Conservation (phyloP, 1,284 basidiomycete species). For the Leccinum cinnamomeum region DNA sequence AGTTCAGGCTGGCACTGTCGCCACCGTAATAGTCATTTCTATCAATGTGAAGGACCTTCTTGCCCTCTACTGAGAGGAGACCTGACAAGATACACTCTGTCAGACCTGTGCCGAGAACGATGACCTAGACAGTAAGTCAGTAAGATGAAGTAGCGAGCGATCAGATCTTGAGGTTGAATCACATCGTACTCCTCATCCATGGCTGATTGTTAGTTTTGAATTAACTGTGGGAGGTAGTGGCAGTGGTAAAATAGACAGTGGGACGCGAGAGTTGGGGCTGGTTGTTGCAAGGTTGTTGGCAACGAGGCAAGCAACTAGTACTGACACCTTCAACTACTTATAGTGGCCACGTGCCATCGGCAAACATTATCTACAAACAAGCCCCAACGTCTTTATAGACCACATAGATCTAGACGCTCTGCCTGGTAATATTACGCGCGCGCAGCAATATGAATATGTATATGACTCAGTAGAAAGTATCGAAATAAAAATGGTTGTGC, state of each 20-base stretch:
- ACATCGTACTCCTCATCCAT: slow-evolving; percentile 94
- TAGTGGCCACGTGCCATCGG: slow-evolving; percentile 27
- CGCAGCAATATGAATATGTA: slow-evolving; percentile 2
- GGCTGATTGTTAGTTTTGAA: slow-evolving; percentile 28
- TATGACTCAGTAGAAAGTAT: slow-evolving; percentile 4
- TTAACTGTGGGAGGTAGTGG: slow-evolving; percentile 9
- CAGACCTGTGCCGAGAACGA: slow-evolving; percentile 94
- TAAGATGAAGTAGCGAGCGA: slow-evolving; percentile 8
- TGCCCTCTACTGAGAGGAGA: slow-evolving; percentile 95
- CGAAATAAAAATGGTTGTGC: slow-evolving; percentile 4
- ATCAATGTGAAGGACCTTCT: slow-evolving; percentile 99
- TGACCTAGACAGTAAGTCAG: slow-evolving; percentile 57
- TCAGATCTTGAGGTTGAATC: slow-evolving; percentile 31
- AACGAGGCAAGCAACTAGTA: slow-evolving; percentile 2
- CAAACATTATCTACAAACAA: slow-evolving; percentile 12
- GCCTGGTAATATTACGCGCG: slow-evolving; percentile 9
- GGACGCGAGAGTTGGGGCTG: slow-evolving; percentile 5
- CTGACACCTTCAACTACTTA: slow-evolving; percentile 24
- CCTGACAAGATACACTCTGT: slow-evolving; percentile 99
- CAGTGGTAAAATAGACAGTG: slow-evolving; percentile 21
- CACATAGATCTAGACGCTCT: background rate
- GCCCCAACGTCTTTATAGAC: slow-evolving; percentile 1
- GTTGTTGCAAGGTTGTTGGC: slow-evolving; percentile 11
- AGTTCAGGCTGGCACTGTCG: slow-evolving; percentile 95
- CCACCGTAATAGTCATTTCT: slow-evolving; percentile 99